These are phyloP conservation scores for Talaromyces verruculosus DNA, from an alignment of 2,329 filamentous ascomycete species.

Conservation along the genomic window DNA sequence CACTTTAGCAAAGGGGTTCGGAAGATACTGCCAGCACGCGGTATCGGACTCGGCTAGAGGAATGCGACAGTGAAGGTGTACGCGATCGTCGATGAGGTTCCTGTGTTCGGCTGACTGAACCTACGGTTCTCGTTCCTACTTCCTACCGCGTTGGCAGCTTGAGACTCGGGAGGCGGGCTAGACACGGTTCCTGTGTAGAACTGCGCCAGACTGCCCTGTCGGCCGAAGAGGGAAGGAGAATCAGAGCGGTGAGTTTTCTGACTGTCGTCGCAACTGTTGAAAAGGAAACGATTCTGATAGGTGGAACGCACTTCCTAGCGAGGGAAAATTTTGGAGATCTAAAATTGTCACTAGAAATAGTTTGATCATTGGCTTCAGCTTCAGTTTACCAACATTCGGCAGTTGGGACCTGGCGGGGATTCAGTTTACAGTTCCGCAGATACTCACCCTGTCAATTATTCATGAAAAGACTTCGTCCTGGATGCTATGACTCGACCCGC, in stretches of 20 bases:
- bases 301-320: constrained; percentile 10
- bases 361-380: background rate
- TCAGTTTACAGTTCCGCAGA: background rate
- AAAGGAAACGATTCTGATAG: constrained; percentile 13
- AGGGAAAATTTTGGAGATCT: background rate
- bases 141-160: background rate
- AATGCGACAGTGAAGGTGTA: background rate
- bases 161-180: background rate
- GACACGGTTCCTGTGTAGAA: background rate
- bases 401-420: background rate
- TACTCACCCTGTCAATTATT: constrained; percentile 4
- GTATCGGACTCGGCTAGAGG: background rate
- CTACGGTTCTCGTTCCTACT: background rate
- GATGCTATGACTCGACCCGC: constrained; percentile 7
- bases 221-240: background rate
- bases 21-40: background rate
- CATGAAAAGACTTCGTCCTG: background rate
- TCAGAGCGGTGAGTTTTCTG: constrained; percentile 4
- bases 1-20: background rate
- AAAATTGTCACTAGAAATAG: background rate
- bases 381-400: constrained; percentile 5
- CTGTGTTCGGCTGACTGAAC: background rate
- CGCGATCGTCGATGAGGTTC: background rate
- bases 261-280: background rate
- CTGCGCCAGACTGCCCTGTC: background rate